A percentile compares a stretch with the other conserved stretches of the same genome.
phyloP scores from a whole-genome alignment of 108 stramenopile genomes.

The Cyclotella sp. region DNA sequence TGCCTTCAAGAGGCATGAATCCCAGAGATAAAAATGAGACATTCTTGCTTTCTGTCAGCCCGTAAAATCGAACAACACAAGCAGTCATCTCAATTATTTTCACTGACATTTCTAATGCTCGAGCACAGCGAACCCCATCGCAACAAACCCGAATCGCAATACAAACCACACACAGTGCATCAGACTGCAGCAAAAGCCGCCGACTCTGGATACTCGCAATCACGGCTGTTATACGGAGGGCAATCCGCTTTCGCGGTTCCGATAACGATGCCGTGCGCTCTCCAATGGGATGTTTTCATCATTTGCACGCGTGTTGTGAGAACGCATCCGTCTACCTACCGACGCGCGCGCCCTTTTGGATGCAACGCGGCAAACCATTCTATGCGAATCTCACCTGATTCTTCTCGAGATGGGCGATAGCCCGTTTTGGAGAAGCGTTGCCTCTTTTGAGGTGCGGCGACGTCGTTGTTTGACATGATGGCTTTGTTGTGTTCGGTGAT shows the following conservation, averaged over 20 bases:
- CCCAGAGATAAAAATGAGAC: too few species aligned
- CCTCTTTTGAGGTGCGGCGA: background rate
- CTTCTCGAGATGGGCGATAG: background rate
- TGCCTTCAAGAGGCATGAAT: too few species aligned
- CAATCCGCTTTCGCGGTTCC: constrained; percentile 54
- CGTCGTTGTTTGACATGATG: background rate
- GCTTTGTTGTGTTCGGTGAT: background rate
- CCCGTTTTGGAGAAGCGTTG: background rate
- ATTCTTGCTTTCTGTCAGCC: too few species aligned
- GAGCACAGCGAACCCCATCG: too few species aligned
- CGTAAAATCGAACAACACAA: too few species aligned
- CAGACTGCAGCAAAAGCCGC: constrained; percentile 30
- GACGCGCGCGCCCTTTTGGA: too few species aligned
- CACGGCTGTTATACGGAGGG: constrained; percentile 41
- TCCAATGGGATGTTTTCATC: constrained; percentile 17
- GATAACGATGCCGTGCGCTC: constrained; percentile 35
- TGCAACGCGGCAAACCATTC: too few species aligned
- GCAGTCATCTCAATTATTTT: background rate
- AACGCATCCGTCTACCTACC: too few species aligned
- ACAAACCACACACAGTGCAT: constrained; percentile 5
- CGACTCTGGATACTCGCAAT: constrained; percentile 11
- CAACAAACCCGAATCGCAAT: background rate
- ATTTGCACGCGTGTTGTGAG: background rate
- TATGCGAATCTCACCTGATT: background rate
- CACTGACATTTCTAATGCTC: background rate